Base-by-base conservation (phyloP, 129 eudicot genomes). In the Lactuca sativa region DNA sequence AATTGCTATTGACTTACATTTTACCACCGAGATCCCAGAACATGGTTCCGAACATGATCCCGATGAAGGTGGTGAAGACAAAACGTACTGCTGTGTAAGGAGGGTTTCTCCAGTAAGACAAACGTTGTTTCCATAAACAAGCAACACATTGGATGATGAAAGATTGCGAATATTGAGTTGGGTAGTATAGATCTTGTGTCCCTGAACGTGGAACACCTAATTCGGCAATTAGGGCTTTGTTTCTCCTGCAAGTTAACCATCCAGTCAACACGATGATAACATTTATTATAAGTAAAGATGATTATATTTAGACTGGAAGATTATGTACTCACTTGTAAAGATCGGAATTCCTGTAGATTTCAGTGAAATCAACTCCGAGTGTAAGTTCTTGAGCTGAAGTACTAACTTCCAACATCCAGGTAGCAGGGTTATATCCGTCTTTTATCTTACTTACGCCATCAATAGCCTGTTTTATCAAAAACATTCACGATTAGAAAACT, bases 341-440 rank as follows among this genome's bases (percentile, higher is more conserved):
- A 7, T 87, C 93, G 0, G 93, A 87, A 21, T 79, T 84, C 59
- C 71, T 81, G 82, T 87, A 87, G 37, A 78, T 61, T 55, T 77
- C 74, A 6, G 82, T 62, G 52, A 87, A 87, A 67, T 87, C 79
- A 31, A 87, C 66, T 17, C 86, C 89, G 5, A 87, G 78, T 2
- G 78, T 14, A 34, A 73, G 36, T 72, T 87, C 93, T 79, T 84
- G 89, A 9, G 86, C 74, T 9, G 85, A 14, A 21, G 85, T 71
- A 13, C 87, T 78, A 1, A 87, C 85, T 73, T 87, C 93, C 80
- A 87, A 70, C 93, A 87, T 81, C 93, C 93, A 87, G 2, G 93
- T 87, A 3, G 93, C 89, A 9, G 92, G 92, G 84, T 86, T 86
- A 55, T 83, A 83, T 32, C 84, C 89, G 33, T 86, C 95, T 66